Evolutionary conservation across 2,329 filamentous ascomycete genomes (phyloP).

Genomic region (Tolypocladium paradoxum): DNA sequence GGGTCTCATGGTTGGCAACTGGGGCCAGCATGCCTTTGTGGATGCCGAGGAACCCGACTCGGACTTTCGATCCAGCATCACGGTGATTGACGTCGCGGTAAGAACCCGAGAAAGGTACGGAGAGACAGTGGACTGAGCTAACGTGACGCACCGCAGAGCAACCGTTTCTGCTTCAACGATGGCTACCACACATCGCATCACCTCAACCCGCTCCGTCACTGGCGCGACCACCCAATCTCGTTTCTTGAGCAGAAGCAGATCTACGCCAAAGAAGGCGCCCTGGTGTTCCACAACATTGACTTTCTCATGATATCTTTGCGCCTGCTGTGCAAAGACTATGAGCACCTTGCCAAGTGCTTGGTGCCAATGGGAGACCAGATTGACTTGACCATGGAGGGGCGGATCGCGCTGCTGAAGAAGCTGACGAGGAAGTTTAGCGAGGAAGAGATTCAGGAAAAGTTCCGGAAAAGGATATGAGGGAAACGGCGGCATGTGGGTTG

Average conservation of each 20-base stretch:
- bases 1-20: constrained; percentile 73
- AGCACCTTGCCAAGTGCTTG: constrained; percentile 55
- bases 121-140: background rate
- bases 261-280: constrained; percentile 55
- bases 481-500: background rate
- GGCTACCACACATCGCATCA: constrained; percentile 77
- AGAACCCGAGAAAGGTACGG: constrained; percentile 16
- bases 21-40: constrained; percentile 75
- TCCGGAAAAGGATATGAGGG: constrained; percentile 14
- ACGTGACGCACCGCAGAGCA: constrained; percentile 42
- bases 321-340: constrained; percentile 61
- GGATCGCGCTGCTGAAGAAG: constrained; percentile 48
- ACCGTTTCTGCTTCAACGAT: constrained; percentile 74
- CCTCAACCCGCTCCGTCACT: constrained; percentile 67
- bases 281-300: constrained; percentile 74
- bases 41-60: constrained; percentile 65
- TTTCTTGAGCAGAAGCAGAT: constrained; percentile 59
- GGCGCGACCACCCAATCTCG: constrained; percentile 67
- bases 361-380: constrained; percentile 68
- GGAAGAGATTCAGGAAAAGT: constrained; percentile 52
- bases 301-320: constrained; percentile 66
- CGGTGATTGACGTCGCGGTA: constrained; percentile 67
- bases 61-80: constrained; percentile 70
- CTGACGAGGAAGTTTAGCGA: constrained; percentile 58
- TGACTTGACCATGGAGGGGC: constrained; percentile 51